A percentile compares a stretch with the other conserved stretches of the same genome.
These are phyloP conservation scores for Leishmania gerbilli DNA, from an alignment of 208 protist genomes.

Conservation along the genomic window DNA sequence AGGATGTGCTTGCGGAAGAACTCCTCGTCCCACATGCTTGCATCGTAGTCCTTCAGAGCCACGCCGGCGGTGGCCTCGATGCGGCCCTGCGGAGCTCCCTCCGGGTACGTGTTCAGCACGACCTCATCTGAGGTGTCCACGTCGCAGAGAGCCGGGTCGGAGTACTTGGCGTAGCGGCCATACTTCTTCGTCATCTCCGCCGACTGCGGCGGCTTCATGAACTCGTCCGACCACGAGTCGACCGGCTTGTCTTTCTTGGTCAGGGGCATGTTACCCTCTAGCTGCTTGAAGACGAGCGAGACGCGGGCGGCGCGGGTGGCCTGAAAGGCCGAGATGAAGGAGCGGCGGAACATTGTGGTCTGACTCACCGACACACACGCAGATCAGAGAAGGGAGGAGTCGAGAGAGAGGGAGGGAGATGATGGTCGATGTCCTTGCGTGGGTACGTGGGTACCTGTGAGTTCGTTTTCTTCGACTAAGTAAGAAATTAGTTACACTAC, in stretches of 20 bases:
- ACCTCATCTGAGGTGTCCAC: constrained; percentile 86
- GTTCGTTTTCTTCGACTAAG: not conserved
- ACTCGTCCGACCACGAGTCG: constrained; percentile 86
- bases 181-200: constrained; percentile 78
- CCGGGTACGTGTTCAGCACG: constrained; percentile 91
- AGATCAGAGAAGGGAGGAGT: not conserved
- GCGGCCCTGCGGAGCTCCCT: constrained; percentile 69
- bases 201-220: constrained; percentile 76
- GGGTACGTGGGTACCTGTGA: not conserved
- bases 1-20: constrained; percentile 93
- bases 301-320: constrained; percentile 66
- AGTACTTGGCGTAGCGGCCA: constrained; percentile 88
- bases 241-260: constrained; percentile 88
- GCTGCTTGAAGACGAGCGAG: constrained; percentile 81
- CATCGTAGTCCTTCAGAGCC: constrained; percentile 86
- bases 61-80: constrained; percentile 86
- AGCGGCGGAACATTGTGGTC: constrained; percentile 71
- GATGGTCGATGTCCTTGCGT: not conserved
- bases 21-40: constrained; percentile 90
- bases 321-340: constrained; percentile 56
- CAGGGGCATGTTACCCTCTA: constrained; percentile 74
- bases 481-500: constrained; percentile 6
- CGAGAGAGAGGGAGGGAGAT: not conserved
- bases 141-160: constrained; percentile 74
- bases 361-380: not conserved